phyloP scores from a whole-genome alignment of 441 rosid genomes.

The Sinapis alba region DNA sequence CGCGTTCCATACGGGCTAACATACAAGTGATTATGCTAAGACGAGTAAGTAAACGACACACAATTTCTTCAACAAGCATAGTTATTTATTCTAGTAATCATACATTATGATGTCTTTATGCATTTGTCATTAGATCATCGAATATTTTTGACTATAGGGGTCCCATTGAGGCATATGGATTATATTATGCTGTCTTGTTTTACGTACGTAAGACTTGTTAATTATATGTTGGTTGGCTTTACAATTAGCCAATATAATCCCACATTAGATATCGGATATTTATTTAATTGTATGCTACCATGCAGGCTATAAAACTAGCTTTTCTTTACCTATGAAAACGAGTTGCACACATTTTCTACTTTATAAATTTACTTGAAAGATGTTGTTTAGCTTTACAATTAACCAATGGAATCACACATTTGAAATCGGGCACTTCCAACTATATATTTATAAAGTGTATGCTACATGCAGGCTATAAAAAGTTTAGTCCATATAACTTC shows the following conservation, averaged over 20 bases:
- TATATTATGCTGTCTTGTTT: not conserved
- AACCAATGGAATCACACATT: not conserved
- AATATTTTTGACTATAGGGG: conserved; percentile 16
- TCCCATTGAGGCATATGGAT: not conserved
- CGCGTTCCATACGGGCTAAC: not conserved
- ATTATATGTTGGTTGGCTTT: not conserved
- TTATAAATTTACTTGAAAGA: not conserved
- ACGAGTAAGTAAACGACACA: conserved; percentile 18
- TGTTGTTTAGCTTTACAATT: not conserved
- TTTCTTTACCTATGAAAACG: not conserved
- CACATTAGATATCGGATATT: not conserved
- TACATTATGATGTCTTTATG: conserved; percentile 2
- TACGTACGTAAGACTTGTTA: not conserved
- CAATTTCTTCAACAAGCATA: not conserved
- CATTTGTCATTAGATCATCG: conserved; percentile 25
- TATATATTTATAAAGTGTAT: not conserved
- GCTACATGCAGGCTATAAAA: not conserved
- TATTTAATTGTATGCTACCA: not conserved
- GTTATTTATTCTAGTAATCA: not conserved
- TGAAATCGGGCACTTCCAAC: not conserved
- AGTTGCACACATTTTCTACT: not conserved
- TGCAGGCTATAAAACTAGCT: no score
- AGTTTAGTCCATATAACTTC: not conserved
- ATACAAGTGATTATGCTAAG: not conserved
- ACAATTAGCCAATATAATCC: not conserved